Conservation (phyloP, 2,329 filamentous ascomycete genomes). For the Teratosphaeria zuluensis region DNA sequence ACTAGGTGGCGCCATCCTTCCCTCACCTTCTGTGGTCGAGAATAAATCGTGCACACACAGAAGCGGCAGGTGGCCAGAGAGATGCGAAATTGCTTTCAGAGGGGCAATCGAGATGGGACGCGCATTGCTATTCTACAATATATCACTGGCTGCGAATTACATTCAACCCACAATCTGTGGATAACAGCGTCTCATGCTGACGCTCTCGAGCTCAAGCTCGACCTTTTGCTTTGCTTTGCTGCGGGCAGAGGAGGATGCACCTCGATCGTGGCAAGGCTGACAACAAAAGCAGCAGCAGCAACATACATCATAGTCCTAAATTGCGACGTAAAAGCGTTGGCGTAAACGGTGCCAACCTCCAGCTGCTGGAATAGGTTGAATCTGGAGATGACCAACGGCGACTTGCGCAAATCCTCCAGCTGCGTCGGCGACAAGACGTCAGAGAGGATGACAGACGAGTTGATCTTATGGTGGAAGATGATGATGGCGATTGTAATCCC, state of each 20-base stretch:
- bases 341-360: slow-evolving; percentile 3
- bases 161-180: background rate
- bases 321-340: slow-evolving; percentile 13
- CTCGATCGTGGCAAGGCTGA: slow-evolving; percentile 6
- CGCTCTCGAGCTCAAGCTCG: background rate
- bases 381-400: slow-evolving; percentile 6
- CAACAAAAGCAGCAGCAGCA: slow-evolving; percentile 9
- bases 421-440: slow-evolving; percentile 3
- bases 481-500: slow-evolving; percentile 10
- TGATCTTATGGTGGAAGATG: slow-evolving; percentile 8
- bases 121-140: background rate
- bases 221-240: background rate
- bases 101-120: background rate
- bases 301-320: slow-evolving; percentile 13
- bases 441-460: slow-evolving; percentile 3
- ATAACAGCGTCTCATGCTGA: background rate
- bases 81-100: background rate
- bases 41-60: background rate
- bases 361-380: slow-evolving; percentile 3
- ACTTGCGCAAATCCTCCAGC: slow-evolving; percentile 2
- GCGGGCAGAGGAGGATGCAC: background rate
- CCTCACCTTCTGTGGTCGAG: slow-evolving; percentile 1
- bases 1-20: slow-evolving; percentile 32
- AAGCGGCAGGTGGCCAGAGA: background rate
- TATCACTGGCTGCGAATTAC: background rate